Evolutionary conservation across 805 yeast species (phyloP), one percentile per base, ranked within the genome.

Genomic region (Candida schatavii): DNA sequence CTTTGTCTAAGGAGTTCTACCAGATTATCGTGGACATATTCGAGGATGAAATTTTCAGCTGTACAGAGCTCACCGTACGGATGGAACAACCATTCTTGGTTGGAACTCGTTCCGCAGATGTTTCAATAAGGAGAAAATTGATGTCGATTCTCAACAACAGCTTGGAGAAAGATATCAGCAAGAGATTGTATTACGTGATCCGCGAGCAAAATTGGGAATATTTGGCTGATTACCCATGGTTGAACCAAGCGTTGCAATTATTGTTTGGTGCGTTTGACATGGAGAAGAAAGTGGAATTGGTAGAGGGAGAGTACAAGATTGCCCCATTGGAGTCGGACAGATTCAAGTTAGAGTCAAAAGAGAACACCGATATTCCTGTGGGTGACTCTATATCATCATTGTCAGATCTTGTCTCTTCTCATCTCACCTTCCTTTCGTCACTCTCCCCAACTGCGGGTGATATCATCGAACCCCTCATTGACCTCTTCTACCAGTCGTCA

Each of bases 191-290:
- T 48, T 95, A 95, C 52, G 83, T 91, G 6, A 77, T 95, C n/a
- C 71, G 91, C 29, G 98, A 93, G 54, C 99, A 93, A 59, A 91
- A 88, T 55, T 93, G 99, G 99, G 99, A 93, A 57, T 85, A 78
- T 49, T 68, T 93, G 29, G 90, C 95, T 0, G 99, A 93, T 50
- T 86, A 85, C 53, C 86, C 89, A 32, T 93, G 99, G 99, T 65
- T 91, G 46, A 88, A 88, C 58, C 98, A 91, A 60, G 98, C 96
- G 0, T 70, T 88, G 15, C 97, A 90, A 56, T 64, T 95, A 22
- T 64, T 93, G 5, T 88, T 84, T 55, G 96, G 93, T 0, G 74
- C 96, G 0, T 81, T 87, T 49, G 83, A 83, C 43, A 61, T 61
- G 30, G 73, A 74, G 0, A 68, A 74, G 42, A 59, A 55, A 2